Conservation (phyloP, 1,139 yeast species). For the Spathaspora sp. region DNA sequence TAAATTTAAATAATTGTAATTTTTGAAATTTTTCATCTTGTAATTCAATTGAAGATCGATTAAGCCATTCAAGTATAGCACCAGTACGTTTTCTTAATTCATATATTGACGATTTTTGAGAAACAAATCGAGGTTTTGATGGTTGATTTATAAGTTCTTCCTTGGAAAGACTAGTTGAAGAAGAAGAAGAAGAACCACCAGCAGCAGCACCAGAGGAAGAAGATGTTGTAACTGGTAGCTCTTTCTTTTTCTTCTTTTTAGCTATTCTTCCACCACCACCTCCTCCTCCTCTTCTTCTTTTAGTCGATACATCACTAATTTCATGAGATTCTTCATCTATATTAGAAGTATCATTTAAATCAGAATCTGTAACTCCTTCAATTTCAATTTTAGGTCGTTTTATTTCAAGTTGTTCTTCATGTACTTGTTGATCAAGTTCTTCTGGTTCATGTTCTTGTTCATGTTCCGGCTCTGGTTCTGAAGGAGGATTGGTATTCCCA, state of each 20-base stretch:
- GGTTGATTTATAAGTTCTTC: slow-evolving; percentile 58
- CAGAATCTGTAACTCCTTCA: slow-evolving; percentile 10
- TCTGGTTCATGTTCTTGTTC: neutral
- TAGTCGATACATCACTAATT: slow-evolving; percentile 12
- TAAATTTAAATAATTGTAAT: slow-evolving; percentile 42
- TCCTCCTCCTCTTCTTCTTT: slow-evolving; percentile 7
- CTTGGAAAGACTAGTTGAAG: slow-evolving; percentile 17
- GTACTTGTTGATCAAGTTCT: neutral
- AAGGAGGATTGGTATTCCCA: neutral
- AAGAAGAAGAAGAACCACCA: slow-evolving; percentile 5
- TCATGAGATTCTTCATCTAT: slow-evolving; percentile 14
- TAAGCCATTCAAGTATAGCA: slow-evolving; percentile 87
- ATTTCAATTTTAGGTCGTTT: slow-evolving; percentile 5
- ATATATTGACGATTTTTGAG: slow-evolving; percentile 65
- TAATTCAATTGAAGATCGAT: slow-evolving; percentile 78
- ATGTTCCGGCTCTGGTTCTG: neutral
- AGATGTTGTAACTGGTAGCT: neutral
- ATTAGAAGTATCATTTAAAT: slow-evolving; percentile 5
- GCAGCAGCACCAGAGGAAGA: neutral
- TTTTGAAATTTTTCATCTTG: slow-evolving; percentile 66
- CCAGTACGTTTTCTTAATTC: slow-evolving; percentile 88
- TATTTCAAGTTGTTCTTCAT: neutral
- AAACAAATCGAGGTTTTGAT: slow-evolving; percentile 81
- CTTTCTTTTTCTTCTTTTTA: slow-evolving; percentile 11
- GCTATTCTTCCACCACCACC: slow-evolving; percentile 10